These are phyloP conservation scores for Dioscorea alata DNA, from an alignment of 106 monocot genomes.

Conservation along the genomic window DNA sequence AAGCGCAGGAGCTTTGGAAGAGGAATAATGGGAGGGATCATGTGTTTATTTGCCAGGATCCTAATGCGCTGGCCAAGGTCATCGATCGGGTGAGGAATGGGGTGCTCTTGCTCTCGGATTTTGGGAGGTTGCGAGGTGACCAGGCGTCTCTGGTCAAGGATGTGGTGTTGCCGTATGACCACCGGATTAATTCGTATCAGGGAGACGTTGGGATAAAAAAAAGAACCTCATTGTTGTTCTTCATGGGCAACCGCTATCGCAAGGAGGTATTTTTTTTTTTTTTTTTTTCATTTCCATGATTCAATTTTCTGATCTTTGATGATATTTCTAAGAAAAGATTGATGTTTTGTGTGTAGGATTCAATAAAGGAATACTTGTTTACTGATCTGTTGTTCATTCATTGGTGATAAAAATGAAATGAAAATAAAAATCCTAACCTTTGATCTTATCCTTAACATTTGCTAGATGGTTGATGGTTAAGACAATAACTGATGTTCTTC, in stretches of 20 bases:
- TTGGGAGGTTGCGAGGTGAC: slow-evolving; percentile 58
- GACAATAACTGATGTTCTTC: too few relatives aligned
- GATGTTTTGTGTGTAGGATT: too few relatives aligned
- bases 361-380: too few relatives aligned
- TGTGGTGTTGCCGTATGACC: slow-evolving; percentile 79
- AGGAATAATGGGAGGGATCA: slow-evolving; percentile 78
- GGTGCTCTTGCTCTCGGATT: slow-evolving; percentile 68
- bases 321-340: background rate
- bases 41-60: slow-evolving; percentile 82
- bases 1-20: slow-evolving; percentile 62
- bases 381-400: too few relatives aligned
- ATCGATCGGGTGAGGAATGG: slow-evolving; percentile 59
- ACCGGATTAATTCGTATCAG: slow-evolving; percentile 66
- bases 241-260: slow-evolving; percentile 88
- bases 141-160: slow-evolving; percentile 83
- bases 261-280: slow-evolving; percentile 56
- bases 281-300: too few relatives aligned
- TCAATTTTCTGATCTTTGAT: background rate
- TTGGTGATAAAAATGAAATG: too few relatives aligned
- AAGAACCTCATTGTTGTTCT: slow-evolving; percentile 62
- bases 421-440: too few relatives aligned
- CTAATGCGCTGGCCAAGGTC: slow-evolving; percentile 68
- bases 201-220: slow-evolving; percentile 53
- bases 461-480: too few relatives aligned
- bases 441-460: too few relatives aligned